Base-by-base conservation (phyloP, 306 rosid species). In the Abrus pulchellus region DNA sequence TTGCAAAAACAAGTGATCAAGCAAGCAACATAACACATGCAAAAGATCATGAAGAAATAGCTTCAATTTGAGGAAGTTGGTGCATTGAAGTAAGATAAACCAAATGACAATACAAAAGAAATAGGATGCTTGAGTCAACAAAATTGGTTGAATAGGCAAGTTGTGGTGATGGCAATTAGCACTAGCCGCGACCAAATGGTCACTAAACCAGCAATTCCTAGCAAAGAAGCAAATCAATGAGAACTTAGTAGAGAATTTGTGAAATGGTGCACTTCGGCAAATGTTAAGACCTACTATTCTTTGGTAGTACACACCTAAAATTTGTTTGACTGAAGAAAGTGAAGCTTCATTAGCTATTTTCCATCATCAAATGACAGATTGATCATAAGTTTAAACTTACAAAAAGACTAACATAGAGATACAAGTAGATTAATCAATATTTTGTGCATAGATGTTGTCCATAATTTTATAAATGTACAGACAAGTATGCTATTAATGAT, bases 401-500 rank as follows among this genome's bases (percentile, higher is more conserved):
- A 10, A 61, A 29, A 53, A 76, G n/a, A 76, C 33, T 72, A 61
- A 40, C 63, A 60, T 48, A 44, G 14, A 72, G 61, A 1, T 73
- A 9, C 20, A 48, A 2, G 56, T 65, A 62, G 33, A 68, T 47
- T 68, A 78, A 61, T 10, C 62, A 77, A 72, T 66, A 76, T 78
- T 68, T n/a, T 68, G 32, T 60, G 9, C 41, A 62, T 28, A 72
- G 57, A 40, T 76, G 29, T 1, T 30, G 6, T 59, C 14, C 45
- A n/a, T 76, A 40, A 34, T 64, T 48, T 7, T 5, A 41, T 69
- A 63, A 69, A 50, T 40, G 30, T 79, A 53, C 34, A 71, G 14
- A 81, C 74, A 7, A 72, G 49, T 67, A 74, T 66, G 72, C 36
- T 64, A 38, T 74, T 65, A 53, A 66, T 74, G 61, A 45, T 62